Evolutionary conservation across 345 rosid species (phyloP), one percentile per base, ranked within the genome.

Genomic region (Excoecaria cochinchinensis): DNA sequence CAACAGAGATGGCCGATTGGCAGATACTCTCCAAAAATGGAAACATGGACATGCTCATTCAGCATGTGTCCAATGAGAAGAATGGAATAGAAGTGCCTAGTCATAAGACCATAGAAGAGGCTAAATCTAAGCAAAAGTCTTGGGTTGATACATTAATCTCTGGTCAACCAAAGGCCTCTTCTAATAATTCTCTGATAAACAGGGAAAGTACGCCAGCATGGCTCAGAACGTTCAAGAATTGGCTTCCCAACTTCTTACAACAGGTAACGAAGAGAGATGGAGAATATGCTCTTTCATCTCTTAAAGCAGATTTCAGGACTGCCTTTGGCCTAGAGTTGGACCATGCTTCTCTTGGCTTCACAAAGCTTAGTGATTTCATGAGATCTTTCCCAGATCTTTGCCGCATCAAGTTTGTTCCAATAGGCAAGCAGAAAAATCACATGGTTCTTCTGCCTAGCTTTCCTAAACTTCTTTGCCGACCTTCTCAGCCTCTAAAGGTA

Each of bases 241-340:
- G 98, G 98, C 83, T 93, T 21, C 98, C 95, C 22, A 5, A 58
- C 63, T 86, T 85, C 84, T 77, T 93, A 66, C 62, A 57, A 61
- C 80, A 81, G 73, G 67, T 70, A 64, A 79, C 89, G 69, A 74
- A 56, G 63, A 72, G 67, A 57, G 88, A 74, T 58, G 84, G 36
- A 65, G 82, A 77, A 68, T 93, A 91, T 84, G 91, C 98, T 69
- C 89, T 93, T 13, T 91, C 98, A 57, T 93, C 97, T 60, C 86
- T 91, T 68, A 93, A 93, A 87, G 82, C 87, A 21, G 98, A 93
- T 82, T 93, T 91, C 83, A 87, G 84, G 63, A 73, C 84, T 77
- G 75, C 74, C 50, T 93, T 82, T 82, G 89, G 89, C 71, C 78
- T 85, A 61, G 93, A 93, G 38, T 64, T 93, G 57, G 91, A 93